Evolutionary conservation across 768 basidiomycete species (phyloP), one percentile per base, ranked within the genome.

Genomic region (Hortiboletus flavorubellus): DNA sequence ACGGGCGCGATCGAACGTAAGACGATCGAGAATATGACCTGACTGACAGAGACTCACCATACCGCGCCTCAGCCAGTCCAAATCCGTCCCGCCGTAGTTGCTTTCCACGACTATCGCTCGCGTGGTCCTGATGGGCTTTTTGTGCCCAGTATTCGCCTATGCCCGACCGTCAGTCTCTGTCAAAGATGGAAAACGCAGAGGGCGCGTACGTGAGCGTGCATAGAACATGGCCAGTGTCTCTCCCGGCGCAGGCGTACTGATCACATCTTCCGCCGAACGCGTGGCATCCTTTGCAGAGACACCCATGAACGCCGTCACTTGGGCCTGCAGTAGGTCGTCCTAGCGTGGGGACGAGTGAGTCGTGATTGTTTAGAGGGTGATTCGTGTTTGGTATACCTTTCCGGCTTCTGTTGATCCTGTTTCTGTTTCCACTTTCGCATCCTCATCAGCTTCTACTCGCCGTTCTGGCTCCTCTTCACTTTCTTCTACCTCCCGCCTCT

Each of bases 201-300:
- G 11, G 8, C 21, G 76, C 87, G 61, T 67, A 87, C 90, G 82
- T 16, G 88, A 85, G 8, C 92, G 83, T 6, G 87, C 83, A 62
- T 93, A 95, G 68, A 95, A 95, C 70, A 79, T 78, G 0, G 91
- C 86, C 8, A 94, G 72, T 0, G 88, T 89, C 69, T 96, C 93
- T 11, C 91, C 91, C 0, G 91, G 91, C 4, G 87, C 75, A 0
- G 93, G 93, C 0, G 91, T 93, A 61, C 86, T 88, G 29, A 88
- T 66, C 1, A 81, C 69, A 55, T 93, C 91, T 64, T 93, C 91
- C 0, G 80, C 75, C 1, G 87, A 81, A 5, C 84, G 77, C 2
- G 68, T 56, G 6, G 76, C 71, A 21, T 75, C 73, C 51, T 83
- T 84, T 49, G 80, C 83, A 8, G 84, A 70, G 0, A 85, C 84